Evolutionary conservation across 164 flowering plant genomes (phyloP).

Genomic region (Echeveria elegans): DNA sequence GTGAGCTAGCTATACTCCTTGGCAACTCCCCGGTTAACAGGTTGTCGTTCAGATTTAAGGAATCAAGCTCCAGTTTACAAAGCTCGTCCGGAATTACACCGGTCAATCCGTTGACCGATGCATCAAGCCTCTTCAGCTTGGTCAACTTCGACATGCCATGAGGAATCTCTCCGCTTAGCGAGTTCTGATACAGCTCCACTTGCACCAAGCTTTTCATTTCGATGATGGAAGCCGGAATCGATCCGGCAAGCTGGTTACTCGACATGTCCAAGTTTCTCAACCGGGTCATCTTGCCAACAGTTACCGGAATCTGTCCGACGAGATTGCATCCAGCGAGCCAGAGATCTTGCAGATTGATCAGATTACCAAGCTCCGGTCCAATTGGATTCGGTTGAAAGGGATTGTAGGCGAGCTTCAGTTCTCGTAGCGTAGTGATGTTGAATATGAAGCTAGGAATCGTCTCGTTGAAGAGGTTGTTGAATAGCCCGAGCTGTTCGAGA

Average conservation of each 20-base stretch:
- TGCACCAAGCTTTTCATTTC: constrained; percentile 27
- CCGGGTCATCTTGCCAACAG: constrained; percentile 22
- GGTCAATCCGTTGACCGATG: constrained; percentile 43
- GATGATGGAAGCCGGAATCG: constrained; percentile 33
- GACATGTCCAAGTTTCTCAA: constrained; percentile 45
- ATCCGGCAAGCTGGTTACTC: constrained; percentile 31
- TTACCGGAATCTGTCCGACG: constrained; percentile 37
- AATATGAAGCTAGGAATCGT: constrained; percentile 28
- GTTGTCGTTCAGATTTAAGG: constrained; percentile 50
- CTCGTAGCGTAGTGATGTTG: constrained; percentile 31
- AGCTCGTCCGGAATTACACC: constrained; percentile 71
- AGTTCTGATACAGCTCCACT: constrained; percentile 42
- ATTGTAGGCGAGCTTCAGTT: constrained; percentile 42
- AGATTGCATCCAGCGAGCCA: constrained; percentile 36
- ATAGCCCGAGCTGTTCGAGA: constrained; percentile 2
- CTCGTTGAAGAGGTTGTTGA: constrained; percentile 17
- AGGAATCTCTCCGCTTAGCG: constrained; percentile 38
- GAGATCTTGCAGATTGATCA: constrained; percentile 31
- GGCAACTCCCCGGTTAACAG: constrained; percentile 40
- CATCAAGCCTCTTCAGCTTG: constrained; percentile 33
- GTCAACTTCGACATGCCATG: constrained; percentile 28
- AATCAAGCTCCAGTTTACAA: constrained; percentile 43
- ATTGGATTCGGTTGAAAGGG: constrained; percentile 30
- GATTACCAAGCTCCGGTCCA: constrained; percentile 28
- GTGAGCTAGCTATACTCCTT: constrained; percentile 32